Evolutionary conservation across 768 basidiomycete species (phyloP).

Genomic region (Russula virescens): DNA sequence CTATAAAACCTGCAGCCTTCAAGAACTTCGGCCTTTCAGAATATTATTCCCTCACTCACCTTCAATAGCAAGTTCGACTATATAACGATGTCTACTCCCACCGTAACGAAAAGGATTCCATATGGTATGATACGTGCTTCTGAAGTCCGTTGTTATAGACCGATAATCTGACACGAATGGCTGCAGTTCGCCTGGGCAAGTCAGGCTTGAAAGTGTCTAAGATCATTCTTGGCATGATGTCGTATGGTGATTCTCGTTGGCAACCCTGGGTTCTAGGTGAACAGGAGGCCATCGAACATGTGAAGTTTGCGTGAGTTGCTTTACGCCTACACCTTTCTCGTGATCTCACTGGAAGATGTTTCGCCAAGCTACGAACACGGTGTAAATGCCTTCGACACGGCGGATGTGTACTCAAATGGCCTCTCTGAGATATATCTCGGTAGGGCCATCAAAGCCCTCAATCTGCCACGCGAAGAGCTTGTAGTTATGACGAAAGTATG

Average conservation of each 20-base stretch:
- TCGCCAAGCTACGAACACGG: constrained; percentile 47
- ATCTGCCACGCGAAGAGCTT: constrained; percentile 37
- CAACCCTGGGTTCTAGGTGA: constrained; percentile 33
- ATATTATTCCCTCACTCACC: too few relatives aligned
- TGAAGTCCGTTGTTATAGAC: not conserved
- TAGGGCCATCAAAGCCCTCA: constrained; percentile 34
- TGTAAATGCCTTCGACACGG: constrained; percentile 58
- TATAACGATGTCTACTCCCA: too few relatives aligned
- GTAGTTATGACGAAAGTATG: constrained; percentile 41
- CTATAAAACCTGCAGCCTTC: not conserved
- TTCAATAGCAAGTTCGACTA: too few relatives aligned
- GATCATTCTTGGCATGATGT: constrained; percentile 57
- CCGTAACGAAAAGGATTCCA: too few relatives aligned
- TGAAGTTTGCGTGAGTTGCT: constrained; percentile 26
- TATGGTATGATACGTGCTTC: not conserved
- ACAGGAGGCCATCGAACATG: constrained; percentile 25
- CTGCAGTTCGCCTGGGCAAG: constrained; percentile 34
- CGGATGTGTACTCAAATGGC: constrained; percentile 36
- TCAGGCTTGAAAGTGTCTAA: constrained; percentile 60
- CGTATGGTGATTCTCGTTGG: constrained; percentile 32
- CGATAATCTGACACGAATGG: not conserved
- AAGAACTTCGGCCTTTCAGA: not conserved
- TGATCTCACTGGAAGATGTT: constrained; percentile 5
- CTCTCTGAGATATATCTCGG: constrained; percentile 37
- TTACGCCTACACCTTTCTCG: constrained; percentile 1